A percentile compares a stretch with the other conserved stretches of the same genome.
Conservation (phyloP, 345 rosid species). For the Carallia brachiata region DNA sequence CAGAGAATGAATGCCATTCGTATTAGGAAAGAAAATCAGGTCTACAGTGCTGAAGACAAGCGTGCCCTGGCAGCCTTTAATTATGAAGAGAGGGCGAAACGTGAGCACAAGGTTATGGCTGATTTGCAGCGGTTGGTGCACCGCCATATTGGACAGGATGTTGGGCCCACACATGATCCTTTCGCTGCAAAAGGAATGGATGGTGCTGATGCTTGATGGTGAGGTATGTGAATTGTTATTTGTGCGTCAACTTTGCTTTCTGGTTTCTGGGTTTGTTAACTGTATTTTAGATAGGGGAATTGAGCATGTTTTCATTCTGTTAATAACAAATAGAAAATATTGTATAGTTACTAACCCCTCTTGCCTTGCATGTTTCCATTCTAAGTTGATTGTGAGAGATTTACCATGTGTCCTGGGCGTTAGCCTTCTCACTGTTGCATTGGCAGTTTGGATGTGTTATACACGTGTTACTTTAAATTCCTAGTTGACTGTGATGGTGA, state of each 20-base stretch:
- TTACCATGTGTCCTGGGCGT: no score
- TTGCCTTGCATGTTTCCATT: not conserved
- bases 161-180: conserved; percentile 94
- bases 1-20: conserved; percentile 99
- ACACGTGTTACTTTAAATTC: no score
- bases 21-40: conserved; percentile 99
- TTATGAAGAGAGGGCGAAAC: conserved; percentile 96
- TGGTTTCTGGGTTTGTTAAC: not conserved
- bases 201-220: conserved; percentile 64
- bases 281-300: not conserved
- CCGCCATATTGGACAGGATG: conserved; percentile 93
- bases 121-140: conserved; percentile 90
- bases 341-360: no score
- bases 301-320: no score
- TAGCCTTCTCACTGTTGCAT: no score
- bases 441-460: no score
- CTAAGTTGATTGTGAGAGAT: no score
- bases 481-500: no score
- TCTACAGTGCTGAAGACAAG: conserved; percentile 97
- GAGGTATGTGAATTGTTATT: conserved; percentile 23
- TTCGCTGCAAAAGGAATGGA: conserved; percentile 66
- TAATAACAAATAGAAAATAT: no score
- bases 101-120: conserved; percentile 97
- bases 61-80: conserved; percentile 95
- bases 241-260: not conserved